These are phyloP conservation scores for Hemileccinum rubropunctum DNA, from an alignment of 768 basidiomycete genomes.

Conservation along the genomic window DNA sequence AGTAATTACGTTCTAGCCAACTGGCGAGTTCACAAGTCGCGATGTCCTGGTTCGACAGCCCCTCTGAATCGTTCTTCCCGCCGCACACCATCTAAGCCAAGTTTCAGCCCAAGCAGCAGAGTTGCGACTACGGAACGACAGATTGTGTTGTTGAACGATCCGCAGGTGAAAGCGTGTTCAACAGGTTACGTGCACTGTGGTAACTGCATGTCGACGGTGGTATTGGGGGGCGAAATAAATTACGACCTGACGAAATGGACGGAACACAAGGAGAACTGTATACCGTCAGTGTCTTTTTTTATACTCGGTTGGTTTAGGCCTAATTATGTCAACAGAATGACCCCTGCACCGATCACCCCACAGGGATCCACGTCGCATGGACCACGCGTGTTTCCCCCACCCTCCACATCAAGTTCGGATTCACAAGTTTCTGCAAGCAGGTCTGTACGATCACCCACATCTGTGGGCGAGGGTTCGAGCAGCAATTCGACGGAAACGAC, in stretches of 20 bases:
- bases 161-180: slow-evolving; percentile 52
- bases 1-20: slow-evolving; percentile 43
- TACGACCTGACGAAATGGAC: slow-evolving; percentile 63
- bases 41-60: slow-evolving; percentile 44
- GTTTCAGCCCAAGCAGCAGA: slow-evolving; percentile 50
- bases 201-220: slow-evolving; percentile 46
- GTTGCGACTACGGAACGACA: slow-evolving; percentile 63
- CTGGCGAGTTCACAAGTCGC: slow-evolving; percentile 53
- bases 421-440: slow-evolving; percentile 14
- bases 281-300: slow-evolving; percentile 28
- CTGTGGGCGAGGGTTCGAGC: slow-evolving; percentile 19
- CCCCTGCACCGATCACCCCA: slow-evolving; percentile 20
- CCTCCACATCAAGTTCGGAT: slow-evolving; percentile 15
- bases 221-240: slow-evolving; percentile 48
- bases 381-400: slow-evolving; percentile 15
- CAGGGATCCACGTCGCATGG: slow-evolving; percentile 13
- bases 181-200: slow-evolving; percentile 47
- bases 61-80: slow-evolving; percentile 12
- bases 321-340: slow-evolving; percentile 15
- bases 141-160: slow-evolving; percentile 60
- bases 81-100: slow-evolving; percentile 15
- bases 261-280: slow-evolving; percentile 56
- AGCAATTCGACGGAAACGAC: slow-evolving; percentile 38
- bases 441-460: slow-evolving; percentile 14
- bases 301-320: neutral